Percentiles rank a stretch among this genome's conserved stretches.
These are phyloP conservation scores for Ophiosphaerella narmari DNA, from an alignment of 2,329 filamentous ascomycete genomes.

Conservation along the genomic window DNA sequence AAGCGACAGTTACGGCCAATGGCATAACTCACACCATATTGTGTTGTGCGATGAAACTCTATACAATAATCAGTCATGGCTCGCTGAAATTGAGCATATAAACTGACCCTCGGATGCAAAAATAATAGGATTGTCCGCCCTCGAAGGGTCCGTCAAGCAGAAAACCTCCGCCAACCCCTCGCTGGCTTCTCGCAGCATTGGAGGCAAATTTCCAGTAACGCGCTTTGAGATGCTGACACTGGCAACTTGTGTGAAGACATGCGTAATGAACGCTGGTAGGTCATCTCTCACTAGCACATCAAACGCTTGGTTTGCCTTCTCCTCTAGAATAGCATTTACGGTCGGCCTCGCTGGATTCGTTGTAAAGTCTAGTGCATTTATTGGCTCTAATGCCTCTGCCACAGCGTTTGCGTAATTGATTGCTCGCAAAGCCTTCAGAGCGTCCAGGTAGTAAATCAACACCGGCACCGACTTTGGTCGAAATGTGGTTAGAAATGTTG, in stretches of 20 bases:
- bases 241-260: conserved; percentile 71
- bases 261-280: conserved; percentile 72
- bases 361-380: conserved; percentile 62
- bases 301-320: conserved; percentile 69
- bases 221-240: conserved; percentile 69
- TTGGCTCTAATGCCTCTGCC: conserved; percentile 62
- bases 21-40: conserved; percentile 74
- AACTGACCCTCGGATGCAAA: conserved; percentile 72
- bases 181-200: conserved; percentile 68
- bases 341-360: conserved; percentile 57
- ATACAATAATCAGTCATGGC: conserved; percentile 9
- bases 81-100: neutral
- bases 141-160: conserved; percentile 74
- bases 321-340: conserved; percentile 62
- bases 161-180: conserved; percentile 79
- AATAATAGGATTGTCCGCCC: conserved; percentile 75
- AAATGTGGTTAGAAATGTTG: conserved; percentile 64
- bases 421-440: conserved; percentile 71
- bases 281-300: conserved; percentile 68
- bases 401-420: conserved; percentile 74
- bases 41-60: conserved; percentile 76
- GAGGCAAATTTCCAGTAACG: conserved; percentile 69
- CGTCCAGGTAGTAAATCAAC: conserved; percentile 73
- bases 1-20: conserved; percentile 80
- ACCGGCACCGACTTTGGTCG: conserved; percentile 67